Conservation (phyloP, 805 yeast genomes). For the Saturnispora gosingensis region DNA sequence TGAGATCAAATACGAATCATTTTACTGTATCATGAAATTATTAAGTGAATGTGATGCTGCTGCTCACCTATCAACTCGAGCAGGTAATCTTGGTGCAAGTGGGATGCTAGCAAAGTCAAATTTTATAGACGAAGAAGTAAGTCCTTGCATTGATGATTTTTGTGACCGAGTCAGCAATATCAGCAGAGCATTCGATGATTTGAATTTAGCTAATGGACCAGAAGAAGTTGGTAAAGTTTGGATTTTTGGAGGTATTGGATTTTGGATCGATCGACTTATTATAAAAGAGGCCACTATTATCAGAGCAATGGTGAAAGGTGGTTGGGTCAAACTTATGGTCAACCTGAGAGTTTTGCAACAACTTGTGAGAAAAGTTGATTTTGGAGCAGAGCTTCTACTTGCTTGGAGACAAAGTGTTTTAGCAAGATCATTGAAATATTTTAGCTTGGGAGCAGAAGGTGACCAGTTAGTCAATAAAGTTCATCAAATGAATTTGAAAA, state of each 20-base stretch:
- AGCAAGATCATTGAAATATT: conserved; percentile 40
- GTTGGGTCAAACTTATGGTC: conserved; percentile 48
- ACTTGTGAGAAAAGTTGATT: conserved; percentile 47
- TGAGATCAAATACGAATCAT: conserved; percentile 35
- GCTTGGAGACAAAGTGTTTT: conserved; percentile 2
- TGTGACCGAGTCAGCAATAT: conserved; percentile 12
- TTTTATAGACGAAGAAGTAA: conserved; percentile 9
- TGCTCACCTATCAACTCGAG: neutral
- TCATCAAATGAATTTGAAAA: conserved; percentile 2
- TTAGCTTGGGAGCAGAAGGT: conserved; percentile 30
- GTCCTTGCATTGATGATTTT: conserved; percentile 11
- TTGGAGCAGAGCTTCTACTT: conserved; percentile 5
- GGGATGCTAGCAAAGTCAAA: neutral
- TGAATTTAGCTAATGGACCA: conserved; percentile 3
- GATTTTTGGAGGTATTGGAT: conserved; percentile 13
- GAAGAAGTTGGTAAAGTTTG: conserved; percentile 6
- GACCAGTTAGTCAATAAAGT: conserved; percentile 8
- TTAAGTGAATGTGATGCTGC: conserved; percentile 4
- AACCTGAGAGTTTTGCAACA: conserved; percentile 63
- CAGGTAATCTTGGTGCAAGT: neutral
- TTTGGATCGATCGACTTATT: conserved; percentile 38
- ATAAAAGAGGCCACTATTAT: conserved; percentile 45
- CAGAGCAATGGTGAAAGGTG: conserved; percentile 43
- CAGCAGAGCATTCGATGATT: conserved; percentile 10
- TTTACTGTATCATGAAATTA: conserved; percentile 9